phyloP scores from a whole-genome alignment of 805 yeast genomes.

The Nakazawaea ambrosiae region DNA sequence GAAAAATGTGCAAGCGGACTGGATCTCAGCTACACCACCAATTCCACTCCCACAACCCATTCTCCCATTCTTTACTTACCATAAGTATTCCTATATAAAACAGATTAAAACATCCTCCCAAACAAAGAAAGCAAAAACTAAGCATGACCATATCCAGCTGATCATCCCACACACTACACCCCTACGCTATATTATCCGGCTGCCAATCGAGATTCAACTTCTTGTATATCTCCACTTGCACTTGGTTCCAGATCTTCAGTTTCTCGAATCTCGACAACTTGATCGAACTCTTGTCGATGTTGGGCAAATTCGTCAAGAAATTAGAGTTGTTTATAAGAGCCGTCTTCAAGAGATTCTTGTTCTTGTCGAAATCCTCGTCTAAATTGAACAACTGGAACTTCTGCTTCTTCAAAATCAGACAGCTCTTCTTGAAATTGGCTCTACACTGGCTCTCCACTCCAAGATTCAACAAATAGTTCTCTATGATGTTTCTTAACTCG shows the following conservation, averaged over 20 bases:
- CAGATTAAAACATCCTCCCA: too few relatives aligned
- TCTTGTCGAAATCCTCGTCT: constrained; percentile 7
- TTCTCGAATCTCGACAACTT: constrained; percentile 48
- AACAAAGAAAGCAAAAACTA: too few relatives aligned
- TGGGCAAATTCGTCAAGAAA: constrained; percentile 12
- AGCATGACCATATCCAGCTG: too few relatives aligned
- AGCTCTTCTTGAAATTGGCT: constrained; percentile 48
- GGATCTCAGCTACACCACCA: too few relatives aligned
- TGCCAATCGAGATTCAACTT: constrained; percentile 57
- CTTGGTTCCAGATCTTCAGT: constrained; percentile 53
- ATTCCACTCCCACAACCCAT: too few relatives aligned
- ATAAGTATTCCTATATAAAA: too few relatives aligned
- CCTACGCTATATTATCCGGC: constrained; percentile 38
- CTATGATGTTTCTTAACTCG: constrained; percentile 72
- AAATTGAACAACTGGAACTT: constrained; percentile 23
- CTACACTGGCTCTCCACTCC: constrained; percentile 71
- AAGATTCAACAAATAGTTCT: constrained; percentile 55
- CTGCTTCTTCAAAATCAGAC: constrained; percentile 38
- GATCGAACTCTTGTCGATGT: constrained; percentile 15
- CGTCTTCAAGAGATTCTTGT: constrained; percentile 26
- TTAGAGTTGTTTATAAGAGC: constrained; percentile 24
- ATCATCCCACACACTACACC: too few relatives aligned
- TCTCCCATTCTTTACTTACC: too few relatives aligned
- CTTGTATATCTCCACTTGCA: constrained; percentile 52
- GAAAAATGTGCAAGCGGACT: too few relatives aligned